These are phyloP conservation scores for Paramecium octaurelia DNA, from an alignment of 73 alveolate genomes.

Conservation along the genomic window DNA sequence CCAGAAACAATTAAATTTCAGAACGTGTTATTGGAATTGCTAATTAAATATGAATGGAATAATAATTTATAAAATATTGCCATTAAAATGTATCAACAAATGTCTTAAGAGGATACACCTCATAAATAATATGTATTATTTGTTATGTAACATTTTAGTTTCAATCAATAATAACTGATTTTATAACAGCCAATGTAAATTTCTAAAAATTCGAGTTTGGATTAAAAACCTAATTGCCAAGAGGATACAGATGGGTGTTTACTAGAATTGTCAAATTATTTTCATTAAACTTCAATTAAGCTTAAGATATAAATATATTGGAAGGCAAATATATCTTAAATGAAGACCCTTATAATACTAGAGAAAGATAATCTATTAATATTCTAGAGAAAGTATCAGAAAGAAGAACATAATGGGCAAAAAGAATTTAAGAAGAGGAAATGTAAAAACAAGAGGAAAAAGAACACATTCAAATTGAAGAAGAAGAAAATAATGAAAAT, in stretches of 20 bases:
- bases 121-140: background rate
- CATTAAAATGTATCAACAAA: background rate
- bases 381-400: background rate
- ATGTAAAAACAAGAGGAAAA: background rate
- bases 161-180: background rate
- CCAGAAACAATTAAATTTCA: background rate
- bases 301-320: background rate
- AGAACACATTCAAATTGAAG: background rate
- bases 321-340: background rate
- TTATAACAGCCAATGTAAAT: background rate
- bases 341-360: background rate
- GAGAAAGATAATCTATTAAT: background rate
- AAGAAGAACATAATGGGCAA: background rate
- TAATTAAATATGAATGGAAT: slow-evolving; percentile 1
- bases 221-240: background rate
- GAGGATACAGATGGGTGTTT: background rate
- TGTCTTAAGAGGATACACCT: background rate
- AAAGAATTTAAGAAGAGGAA: background rate
- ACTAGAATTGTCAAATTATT: background rate
- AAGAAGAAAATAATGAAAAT: background rate
- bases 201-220: background rate
- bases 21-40: background rate
- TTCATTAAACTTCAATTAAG: background rate
- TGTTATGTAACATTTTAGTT: background rate
- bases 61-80: background rate